Evolutionary conservation across 2,329 filamentous ascomycete species (phyloP).

Genomic region (Pseudocercospora pini-densiflorae): DNA sequence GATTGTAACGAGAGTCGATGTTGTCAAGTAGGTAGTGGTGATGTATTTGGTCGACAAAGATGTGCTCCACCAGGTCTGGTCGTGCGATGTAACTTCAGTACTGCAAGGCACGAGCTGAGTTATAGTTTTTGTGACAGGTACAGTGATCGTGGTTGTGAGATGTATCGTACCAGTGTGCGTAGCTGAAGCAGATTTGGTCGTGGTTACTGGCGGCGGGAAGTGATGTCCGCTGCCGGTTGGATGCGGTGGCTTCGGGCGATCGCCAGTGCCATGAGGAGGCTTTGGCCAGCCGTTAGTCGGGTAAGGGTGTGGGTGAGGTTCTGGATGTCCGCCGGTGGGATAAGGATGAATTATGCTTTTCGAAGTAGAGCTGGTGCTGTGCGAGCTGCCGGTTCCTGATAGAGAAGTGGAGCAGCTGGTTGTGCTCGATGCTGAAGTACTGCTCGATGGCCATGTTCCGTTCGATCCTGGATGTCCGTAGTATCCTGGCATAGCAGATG

Average conservation of each 20-base stretch:
- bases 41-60: slow-evolving; percentile 10
- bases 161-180: neutral
- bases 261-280: neutral
- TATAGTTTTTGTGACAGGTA: slow-evolving; percentile 12
- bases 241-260: neutral
- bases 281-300: neutral
- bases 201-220: neutral
- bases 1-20: neutral
- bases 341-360: neutral
- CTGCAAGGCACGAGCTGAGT: slow-evolving; percentile 17
- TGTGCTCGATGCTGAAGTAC: neutral
- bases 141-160: slow-evolving; percentile 5
- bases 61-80: slow-evolving; percentile 19
- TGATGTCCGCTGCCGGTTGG: neutral
- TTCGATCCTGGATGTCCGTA: slow-evolving; percentile 1
- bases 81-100: slow-evolving; percentile 12
- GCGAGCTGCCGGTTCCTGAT: neutral
- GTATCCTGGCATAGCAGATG: neutral
- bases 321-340: neutral
- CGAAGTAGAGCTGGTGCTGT: slow-evolving; percentile 28
- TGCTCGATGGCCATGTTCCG: neutral
- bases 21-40: slow-evolving; percentile 14
- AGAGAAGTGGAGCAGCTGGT: neutral
- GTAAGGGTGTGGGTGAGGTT: slow-evolving; percentile 9
- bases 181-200: neutral